These are phyloP conservation scores for Xylaria curta DNA, from an alignment of 495 filamentous ascomycete species.

Conservation along the genomic window DNA sequence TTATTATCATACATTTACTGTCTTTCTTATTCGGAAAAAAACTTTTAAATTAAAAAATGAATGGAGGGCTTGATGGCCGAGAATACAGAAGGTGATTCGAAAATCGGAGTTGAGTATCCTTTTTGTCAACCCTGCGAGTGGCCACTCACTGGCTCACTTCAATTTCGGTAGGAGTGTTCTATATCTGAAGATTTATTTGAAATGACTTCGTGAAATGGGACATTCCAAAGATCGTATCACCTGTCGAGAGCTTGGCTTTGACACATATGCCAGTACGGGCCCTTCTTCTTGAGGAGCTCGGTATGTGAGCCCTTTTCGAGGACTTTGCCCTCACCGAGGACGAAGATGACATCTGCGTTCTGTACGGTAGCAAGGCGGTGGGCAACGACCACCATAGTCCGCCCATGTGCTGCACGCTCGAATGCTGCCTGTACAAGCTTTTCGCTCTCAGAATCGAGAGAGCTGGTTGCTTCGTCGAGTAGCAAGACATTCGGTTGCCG, in stretches of 20 bases:
- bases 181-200: not conserved
- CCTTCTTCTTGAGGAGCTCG: slow-evolving; percentile 57
- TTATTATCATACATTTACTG: not conserved
- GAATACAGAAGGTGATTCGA: not conserved
- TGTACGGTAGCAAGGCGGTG: slow-evolving; percentile 66
- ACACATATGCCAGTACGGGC: slow-evolving; percentile 62
- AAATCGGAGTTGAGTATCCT: not conserved
- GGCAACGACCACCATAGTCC: slow-evolving; percentile 81
- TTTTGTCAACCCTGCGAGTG: not conserved
- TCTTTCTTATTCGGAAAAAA: not conserved
- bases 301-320: slow-evolving; percentile 62
- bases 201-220: not conserved
- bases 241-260: slow-evolving; percentile 42
- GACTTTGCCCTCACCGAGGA: slow-evolving; percentile 63
- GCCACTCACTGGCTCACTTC: not conserved
- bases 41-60: not conserved
- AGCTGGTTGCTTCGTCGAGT: slow-evolving; percentile 82
- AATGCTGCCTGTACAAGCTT: slow-evolving; percentile 75
- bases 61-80: not conserved
- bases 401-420: slow-evolving; percentile 65
- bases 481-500: slow-evolving; percentile 75
- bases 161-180: not conserved
- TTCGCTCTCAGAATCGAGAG: slow-evolving; percentile 79
- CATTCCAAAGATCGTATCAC: slow-evolving; percentile 10
- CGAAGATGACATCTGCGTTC: slow-evolving; percentile 66